Conservation (phyloP, 2,329 filamentous ascomycete species). For the Cryphonectria naterciae region DNA sequence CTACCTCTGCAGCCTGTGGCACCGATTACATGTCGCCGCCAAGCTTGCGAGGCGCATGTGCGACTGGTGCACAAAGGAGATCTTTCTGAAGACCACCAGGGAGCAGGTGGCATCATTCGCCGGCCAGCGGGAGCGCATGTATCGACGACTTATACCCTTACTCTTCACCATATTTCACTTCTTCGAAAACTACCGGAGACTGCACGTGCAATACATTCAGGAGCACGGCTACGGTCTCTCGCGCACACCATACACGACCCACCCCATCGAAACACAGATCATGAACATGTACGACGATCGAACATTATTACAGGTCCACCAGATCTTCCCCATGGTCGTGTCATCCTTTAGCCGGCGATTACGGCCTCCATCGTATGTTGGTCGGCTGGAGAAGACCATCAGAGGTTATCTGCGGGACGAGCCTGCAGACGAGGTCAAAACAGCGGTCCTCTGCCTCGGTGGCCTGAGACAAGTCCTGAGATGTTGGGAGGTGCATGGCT, state of each 20-base stretch:
- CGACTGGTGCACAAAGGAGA: slow-evolving; percentile 67
- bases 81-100: slow-evolving; percentile 63
- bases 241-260: slow-evolving; percentile 59
- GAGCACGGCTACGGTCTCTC: slow-evolving; percentile 57
- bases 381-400: slow-evolving; percentile 63
- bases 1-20: slow-evolving; percentile 67
- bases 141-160: slow-evolving; percentile 64
- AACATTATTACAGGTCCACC: slow-evolving; percentile 65
- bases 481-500: slow-evolving; percentile 69
- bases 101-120: slow-evolving; percentile 60
- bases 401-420: slow-evolving; percentile 67
- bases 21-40: slow-evolving; percentile 65
- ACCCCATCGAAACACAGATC: slow-evolving; percentile 65
- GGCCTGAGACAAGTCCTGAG: slow-evolving; percentile 66
- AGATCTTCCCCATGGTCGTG: slow-evolving; percentile 66
- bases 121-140: slow-evolving; percentile 66
- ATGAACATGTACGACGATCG: slow-evolving; percentile 69
- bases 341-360: slow-evolving; percentile 66
- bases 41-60: slow-evolving; percentile 66
- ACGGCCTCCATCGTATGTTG: slow-evolving; percentile 67
- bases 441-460: slow-evolving; percentile 62
- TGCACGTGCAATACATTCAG: slow-evolving; percentile 61
- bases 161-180: slow-evolving; percentile 71
- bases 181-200: slow-evolving; percentile 65
- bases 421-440: slow-evolving; percentile 65